Evolutionary conservation across 768 basidiomycete species (phyloP).

Genomic region (Lentinula guzmanii): DNA sequence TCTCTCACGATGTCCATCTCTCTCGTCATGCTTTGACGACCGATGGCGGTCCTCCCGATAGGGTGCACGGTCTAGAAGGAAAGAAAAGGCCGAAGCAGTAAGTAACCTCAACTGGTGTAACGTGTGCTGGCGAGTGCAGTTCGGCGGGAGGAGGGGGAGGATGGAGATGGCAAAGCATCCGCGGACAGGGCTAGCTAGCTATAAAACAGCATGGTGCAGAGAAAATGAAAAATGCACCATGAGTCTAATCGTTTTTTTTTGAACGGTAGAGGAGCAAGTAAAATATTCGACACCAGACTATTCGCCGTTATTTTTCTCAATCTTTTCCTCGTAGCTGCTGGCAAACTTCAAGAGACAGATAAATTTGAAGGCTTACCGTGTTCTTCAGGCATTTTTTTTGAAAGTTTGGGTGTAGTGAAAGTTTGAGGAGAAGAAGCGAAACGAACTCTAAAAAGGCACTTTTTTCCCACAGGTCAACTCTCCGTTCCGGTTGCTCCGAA

Average conservation of each 20-base stretch:
- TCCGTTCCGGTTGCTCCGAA: background rate
- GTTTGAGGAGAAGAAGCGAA: background rate
- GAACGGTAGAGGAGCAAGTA: constrained; percentile 16
- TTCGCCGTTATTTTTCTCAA: background rate
- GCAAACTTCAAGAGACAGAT: background rate
- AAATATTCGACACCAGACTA: background rate
- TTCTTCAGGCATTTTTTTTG: constrained; percentile 35
- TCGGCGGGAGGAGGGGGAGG: constrained; percentile 32
- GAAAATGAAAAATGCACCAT: constrained; percentile 49
- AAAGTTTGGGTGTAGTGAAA: background rate
- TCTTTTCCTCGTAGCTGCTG: constrained; percentile 3
- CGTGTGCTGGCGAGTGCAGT: constrained; percentile 25
- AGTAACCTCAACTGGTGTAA: constrained; percentile 37
- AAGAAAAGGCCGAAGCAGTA: constrained; percentile 38
- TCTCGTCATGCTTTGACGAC: constrained; percentile 55
- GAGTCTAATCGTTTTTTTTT: constrained; percentile 46
- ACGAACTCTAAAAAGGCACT: background rate
- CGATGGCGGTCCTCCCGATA: constrained; percentile 67
- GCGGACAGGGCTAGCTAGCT: constrained; percentile 58
- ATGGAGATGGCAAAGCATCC: constrained; percentile 24
- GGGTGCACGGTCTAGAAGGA: constrained; percentile 44
- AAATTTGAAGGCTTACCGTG: constrained; percentile 41
- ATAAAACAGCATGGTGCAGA: constrained; percentile 51
- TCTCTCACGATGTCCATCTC: constrained; percentile 29
- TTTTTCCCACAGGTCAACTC: background rate